Conservation (phyloP, 352 stramenopile genomes). For the Pythium pyrilobum region DNA sequence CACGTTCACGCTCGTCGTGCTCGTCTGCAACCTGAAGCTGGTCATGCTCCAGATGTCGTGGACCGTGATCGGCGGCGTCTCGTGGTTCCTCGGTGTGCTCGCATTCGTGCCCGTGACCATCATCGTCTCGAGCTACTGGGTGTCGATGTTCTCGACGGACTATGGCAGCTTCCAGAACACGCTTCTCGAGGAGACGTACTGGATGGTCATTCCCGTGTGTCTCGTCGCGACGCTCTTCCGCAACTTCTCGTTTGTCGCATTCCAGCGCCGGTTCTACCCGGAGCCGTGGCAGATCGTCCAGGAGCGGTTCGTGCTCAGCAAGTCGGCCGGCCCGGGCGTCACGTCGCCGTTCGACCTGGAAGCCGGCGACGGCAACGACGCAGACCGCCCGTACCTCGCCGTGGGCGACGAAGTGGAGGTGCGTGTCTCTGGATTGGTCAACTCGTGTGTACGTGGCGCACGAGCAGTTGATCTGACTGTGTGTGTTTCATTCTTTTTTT, state of each 20-base stretch:
- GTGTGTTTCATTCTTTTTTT: no score
- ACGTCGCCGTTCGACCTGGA: conserved; percentile 45
- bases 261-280: conserved; percentile 72
- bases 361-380: conserved; percentile 33
- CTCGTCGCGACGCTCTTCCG: conserved; percentile 50
- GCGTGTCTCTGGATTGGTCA: neutral
- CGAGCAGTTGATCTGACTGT: neutral
- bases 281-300: conserved; percentile 79
- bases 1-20: conserved; percentile 92
- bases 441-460: neutral
- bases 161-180: conserved; percentile 78
- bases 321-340: conserved; percentile 10
- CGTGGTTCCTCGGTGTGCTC: conserved; percentile 62
- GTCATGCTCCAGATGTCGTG: conserved; percentile 77
- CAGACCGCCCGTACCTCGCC: conserved; percentile 3
- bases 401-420: conserved; percentile 16
- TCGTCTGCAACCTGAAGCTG: conserved; percentile 93
- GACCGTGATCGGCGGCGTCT: conserved; percentile 35
- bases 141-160: conserved; percentile 54
- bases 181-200: conserved; percentile 52
- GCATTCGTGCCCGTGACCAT: conserved; percentile 59
- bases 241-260: conserved; percentile 65
- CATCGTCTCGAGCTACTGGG: conserved; percentile 59
- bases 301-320: conserved; percentile 56
- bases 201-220: conserved; percentile 62